Base-by-base conservation (phyloP, 2,329 filamentous ascomycete species). In the Scedosporium dehoogii region DNA sequence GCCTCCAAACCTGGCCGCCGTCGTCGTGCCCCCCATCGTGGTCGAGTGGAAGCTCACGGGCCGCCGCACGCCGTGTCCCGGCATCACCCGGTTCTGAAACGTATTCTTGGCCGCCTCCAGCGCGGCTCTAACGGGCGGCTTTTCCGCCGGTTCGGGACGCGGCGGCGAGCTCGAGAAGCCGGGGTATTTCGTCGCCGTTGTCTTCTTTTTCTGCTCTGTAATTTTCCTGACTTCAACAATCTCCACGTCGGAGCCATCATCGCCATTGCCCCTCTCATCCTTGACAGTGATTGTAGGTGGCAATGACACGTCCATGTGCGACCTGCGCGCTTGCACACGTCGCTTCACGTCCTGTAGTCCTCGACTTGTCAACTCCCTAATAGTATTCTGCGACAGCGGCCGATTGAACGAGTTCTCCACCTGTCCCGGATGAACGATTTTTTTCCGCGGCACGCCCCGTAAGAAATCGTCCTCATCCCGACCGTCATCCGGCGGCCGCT, bases 101-200 rank as follows among this genome's bases (percentile, higher is more conserved):
- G n/a, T 70, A 64, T 10, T 65, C 64, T 10, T 70, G 25, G 23
- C 59, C 48, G 27, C 21, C 51, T 46, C 42, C 62, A 33, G 3
- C 48, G 41, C 9, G 66, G 25, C 44, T 9, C 33, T 63, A 29
- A 6, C 56, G 27, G 16, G 66, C 29, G 46, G 7, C 4, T 66
- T 64, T 18, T 67, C 21, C 53, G 61, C 63, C 58, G 63, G 68
- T 61, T 64, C 67, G 64, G 70, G 69, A n/a, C 70, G 69, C 2
- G 75, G 70, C 3, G 84, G 82, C 18, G 83, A 84, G 71, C 83
- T 86, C 0, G 83, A 85, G 68, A 86, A 85, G 65, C 78, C 81
- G 0, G 77, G 70, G 66, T 90, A 88, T 6, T 73, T 79, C 10
- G 4, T 25, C 27, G 12, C 23, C 46, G 33, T 41, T 5, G 58